Conservation (phyloP, 202 grass and related monocot genomes). For the Digitaria exilis region DNA sequence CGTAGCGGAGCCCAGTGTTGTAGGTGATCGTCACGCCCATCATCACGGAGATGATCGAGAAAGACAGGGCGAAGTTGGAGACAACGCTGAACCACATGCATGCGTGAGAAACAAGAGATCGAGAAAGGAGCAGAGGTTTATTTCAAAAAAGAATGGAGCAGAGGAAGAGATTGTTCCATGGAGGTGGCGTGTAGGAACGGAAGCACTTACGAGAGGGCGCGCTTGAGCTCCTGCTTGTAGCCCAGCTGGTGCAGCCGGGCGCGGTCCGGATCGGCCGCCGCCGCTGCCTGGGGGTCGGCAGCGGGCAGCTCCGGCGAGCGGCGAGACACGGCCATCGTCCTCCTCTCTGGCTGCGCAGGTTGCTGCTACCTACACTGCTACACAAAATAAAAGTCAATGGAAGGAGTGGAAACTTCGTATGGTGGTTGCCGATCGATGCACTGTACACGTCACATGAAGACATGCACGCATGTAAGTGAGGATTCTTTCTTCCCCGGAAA, state of each 20-base stretch:
- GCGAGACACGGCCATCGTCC: neutral
- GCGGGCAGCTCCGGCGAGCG: neutral
- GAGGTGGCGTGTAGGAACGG: neutral
- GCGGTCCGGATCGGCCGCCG: neutral
- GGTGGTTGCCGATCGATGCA: neutral
- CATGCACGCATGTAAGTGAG: too few species aligned
- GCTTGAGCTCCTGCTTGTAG: conserved; percentile 93
- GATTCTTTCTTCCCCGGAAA: neutral
- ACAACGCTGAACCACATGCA: conserved; percentile 11
- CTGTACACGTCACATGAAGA: too few species aligned
- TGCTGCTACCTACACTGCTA: neutral
- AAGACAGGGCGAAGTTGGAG: conserved; percentile 80
- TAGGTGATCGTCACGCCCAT: conserved; percentile 68
- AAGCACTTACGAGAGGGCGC: conserved; percentile 57
- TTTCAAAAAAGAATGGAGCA: too few species aligned
- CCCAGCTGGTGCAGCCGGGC: conserved; percentile 62
- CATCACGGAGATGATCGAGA: conserved; percentile 76
- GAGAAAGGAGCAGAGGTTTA: neutral
- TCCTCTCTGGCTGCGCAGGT: neutral
- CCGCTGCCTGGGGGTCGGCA: conserved; percentile 26
- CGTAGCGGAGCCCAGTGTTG: conserved; percentile 79
- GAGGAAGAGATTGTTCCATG: neutral
- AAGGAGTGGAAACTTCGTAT: neutral
- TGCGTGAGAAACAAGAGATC: neutral
- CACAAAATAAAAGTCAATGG: neutral